phyloP scores from a whole-genome alignment of 2,329 filamentous ascomycete genomes.

The Hymenoscyphus fructigenus region DNA sequence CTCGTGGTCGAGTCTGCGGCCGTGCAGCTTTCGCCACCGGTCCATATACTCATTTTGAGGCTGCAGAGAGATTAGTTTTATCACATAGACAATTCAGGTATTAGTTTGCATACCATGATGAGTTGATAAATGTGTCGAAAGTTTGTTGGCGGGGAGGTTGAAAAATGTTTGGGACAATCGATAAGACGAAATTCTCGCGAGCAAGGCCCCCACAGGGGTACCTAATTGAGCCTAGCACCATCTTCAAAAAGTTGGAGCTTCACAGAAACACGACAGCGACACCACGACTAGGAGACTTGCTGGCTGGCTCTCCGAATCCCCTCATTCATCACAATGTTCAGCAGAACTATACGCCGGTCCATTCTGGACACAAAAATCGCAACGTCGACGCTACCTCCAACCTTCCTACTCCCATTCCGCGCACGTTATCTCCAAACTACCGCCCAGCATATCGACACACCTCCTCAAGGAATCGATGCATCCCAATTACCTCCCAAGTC shows the following conservation, averaged over 20 bases:
- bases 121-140: constrained; percentile 18
- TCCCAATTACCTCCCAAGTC: constrained; percentile 20
- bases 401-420: constrained; percentile 49
- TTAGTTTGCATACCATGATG: constrained; percentile 23
- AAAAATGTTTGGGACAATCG: constrained; percentile 14
- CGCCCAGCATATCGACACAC: constrained; percentile 47
- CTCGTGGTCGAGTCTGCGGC: constrained; percentile 49
- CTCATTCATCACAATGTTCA: constrained; percentile 30
- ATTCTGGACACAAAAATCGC: constrained; percentile 56
- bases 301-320: background rate
- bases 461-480: constrained; percentile 24
- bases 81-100: constrained; percentile 22
- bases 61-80: constrained; percentile 42
- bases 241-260: constrained; percentile 7
- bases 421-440: constrained; percentile 49
- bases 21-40: constrained; percentile 68
- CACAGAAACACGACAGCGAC: background rate
- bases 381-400: constrained; percentile 44
- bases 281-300: background rate
- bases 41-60: constrained; percentile 87
- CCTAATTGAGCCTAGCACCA: constrained; percentile 6
- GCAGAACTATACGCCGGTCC: constrained; percentile 60
- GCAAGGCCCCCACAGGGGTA: background rate
- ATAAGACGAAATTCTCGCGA: constrained; percentile 10
- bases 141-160: constrained; percentile 17